These are phyloP conservation scores for Astrocystis sublimbata DNA, from an alignment of 495 filamentous ascomycete genomes.

Conservation along the genomic window DNA sequence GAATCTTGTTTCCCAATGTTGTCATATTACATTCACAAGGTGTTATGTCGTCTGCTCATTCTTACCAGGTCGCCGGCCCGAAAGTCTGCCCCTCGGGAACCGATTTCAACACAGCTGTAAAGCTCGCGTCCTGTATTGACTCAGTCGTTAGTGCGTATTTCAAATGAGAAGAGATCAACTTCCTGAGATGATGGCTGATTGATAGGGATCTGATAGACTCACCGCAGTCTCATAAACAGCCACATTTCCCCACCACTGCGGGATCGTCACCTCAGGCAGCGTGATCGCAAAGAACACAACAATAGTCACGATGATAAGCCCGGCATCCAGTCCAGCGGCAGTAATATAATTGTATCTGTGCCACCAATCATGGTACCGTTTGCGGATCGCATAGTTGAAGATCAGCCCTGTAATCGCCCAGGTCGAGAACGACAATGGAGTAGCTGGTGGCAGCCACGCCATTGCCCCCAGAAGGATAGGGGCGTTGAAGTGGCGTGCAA, in stretches of 20 bases:
- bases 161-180: too few relatives aligned
- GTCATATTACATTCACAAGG: not conserved
- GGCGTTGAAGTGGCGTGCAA: constrained; percentile 52
- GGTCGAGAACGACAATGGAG: constrained; percentile 59
- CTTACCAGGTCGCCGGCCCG: constrained; percentile 36
- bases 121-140: constrained; percentile 30
- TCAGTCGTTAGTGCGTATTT: constrained; percentile 19
- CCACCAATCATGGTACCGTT: constrained; percentile 59
- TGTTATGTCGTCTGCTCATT: not conserved
- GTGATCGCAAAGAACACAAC: constrained; percentile 51
- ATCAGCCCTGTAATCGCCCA: constrained; percentile 60
- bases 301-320: constrained; percentile 46
- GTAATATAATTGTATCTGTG: constrained; percentile 64
- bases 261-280: constrained; percentile 39
- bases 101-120: constrained; percentile 33
- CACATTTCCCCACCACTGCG: constrained; percentile 54
- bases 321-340: constrained; percentile 55
- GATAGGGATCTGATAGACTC: too few relatives aligned
- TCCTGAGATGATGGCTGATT: too few relatives aligned
- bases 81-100: constrained; percentile 39
- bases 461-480: constrained; percentile 64
- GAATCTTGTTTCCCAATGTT: too few relatives aligned
- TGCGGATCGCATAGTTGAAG: constrained; percentile 57
- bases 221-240: constrained; percentile 38
- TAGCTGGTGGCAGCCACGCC: constrained; percentile 57